These are phyloP conservation scores for Lojkania enalia DNA, from an alignment of 2,329 filamentous ascomycete genomes.

Conservation along the genomic window DNA sequence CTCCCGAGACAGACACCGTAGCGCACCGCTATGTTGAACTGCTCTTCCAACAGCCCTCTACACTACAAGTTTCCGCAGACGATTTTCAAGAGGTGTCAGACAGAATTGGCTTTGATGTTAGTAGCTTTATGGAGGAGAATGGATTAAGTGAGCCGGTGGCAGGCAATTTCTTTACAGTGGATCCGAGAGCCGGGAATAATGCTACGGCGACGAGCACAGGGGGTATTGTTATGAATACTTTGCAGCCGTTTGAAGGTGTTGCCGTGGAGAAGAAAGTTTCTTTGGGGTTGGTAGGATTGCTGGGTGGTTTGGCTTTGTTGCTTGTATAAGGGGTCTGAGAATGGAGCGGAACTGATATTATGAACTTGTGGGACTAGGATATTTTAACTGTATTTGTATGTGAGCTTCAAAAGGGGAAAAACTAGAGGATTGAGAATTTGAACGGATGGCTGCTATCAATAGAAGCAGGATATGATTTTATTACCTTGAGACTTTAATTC, in stretches of 20 bases:
- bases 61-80: conserved; percentile 24
- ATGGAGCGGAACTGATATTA: neutral
- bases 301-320: conserved; percentile 21
- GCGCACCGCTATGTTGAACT: conserved; percentile 42
- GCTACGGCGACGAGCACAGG: conserved; percentile 16
- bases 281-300: conserved; percentile 15
- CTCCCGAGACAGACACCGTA: conserved; percentile 37
- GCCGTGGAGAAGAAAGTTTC: conserved; percentile 17
- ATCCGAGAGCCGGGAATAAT: conserved; percentile 25
- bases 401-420: no score
- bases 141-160: conserved; percentile 32
- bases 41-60: conserved; percentile 36
- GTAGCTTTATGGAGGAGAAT: conserved; percentile 29
- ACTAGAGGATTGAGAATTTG: no score
- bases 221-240: conserved; percentile 17
- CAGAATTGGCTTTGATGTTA: conserved; percentile 36
- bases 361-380: no score
- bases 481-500: no score
- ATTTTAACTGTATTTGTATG: no score
- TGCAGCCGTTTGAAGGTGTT: conserved; percentile 24
- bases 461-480: no score
- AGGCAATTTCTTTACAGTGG: conserved; percentile 41
- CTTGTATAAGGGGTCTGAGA: conserved; percentile 6
- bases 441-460: no score
- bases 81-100: conserved; percentile 25